Evolutionary conservation across 169 alveolate species (phyloP).

Genomic region (Plasmodium sp.): DNA sequence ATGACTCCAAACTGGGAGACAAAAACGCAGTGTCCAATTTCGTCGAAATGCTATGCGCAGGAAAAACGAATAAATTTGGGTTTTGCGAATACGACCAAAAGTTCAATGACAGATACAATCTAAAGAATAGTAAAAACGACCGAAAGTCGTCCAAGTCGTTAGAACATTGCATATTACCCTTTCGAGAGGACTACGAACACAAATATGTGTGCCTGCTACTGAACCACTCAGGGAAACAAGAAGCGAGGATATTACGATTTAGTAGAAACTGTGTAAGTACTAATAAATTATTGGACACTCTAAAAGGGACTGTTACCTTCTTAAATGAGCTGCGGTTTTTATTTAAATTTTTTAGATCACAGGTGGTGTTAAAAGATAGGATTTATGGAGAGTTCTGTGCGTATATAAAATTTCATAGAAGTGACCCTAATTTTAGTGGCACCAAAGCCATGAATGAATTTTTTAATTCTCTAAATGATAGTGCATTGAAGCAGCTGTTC

Average conservation of each 20-base stretch:
- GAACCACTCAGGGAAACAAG: slow-evolving; percentile 33
- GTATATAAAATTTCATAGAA: slow-evolving; percentile 64
- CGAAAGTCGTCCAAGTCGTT: slow-evolving; percentile 23
- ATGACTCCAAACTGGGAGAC: slow-evolving; percentile 8
- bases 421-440: slow-evolving; percentile 69
- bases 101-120: slow-evolving; percentile 51
- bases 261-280: slow-evolving; percentile 45
- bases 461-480: slow-evolving; percentile 63
- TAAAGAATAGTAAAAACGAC: slow-evolving; percentile 43
- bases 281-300: slow-evolving; percentile 55
- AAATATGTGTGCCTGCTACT: slow-evolving; percentile 46
- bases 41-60: slow-evolving; percentile 72
- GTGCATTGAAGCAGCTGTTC: slow-evolving; percentile 35
- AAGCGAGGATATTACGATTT: slow-evolving; percentile 59
- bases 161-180: slow-evolving; percentile 44
- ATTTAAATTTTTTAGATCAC: slow-evolving; percentile 59
- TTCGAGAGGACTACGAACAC: slow-evolving; percentile 25
- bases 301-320: slow-evolving; percentile 61
- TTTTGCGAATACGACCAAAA: slow-evolving; percentile 72
- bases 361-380: slow-evolving; percentile 50
- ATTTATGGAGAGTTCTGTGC: slow-evolving; percentile 59
- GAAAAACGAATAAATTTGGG: slow-evolving; percentile 64
- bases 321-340: slow-evolving; percentile 59
- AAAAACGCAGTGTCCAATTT: slow-evolving; percentile 57
- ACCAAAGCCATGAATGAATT: slow-evolving; percentile 71